phyloP scores from a whole-genome alignment of 768 basidiomycete species.

The Kondoa malvinella region DNA sequence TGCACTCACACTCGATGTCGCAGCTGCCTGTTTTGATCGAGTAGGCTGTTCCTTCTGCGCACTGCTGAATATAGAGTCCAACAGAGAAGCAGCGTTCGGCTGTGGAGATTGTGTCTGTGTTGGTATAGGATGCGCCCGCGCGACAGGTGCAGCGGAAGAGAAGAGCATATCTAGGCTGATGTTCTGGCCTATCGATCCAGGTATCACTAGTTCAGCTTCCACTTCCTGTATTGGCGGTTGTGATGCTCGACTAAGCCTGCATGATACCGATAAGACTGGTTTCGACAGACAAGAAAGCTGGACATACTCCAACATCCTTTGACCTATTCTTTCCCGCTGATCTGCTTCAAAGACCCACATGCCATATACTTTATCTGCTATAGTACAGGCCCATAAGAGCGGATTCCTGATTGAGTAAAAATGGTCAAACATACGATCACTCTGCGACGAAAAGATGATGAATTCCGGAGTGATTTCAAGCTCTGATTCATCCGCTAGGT shows the following conservation, averaged over 20 bases:
- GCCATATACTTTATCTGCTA: conserved; percentile 22
- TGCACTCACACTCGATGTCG: too few relatives aligned
- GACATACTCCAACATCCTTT: conserved; percentile 22
- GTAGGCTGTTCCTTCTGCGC: neutral
- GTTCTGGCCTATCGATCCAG: conserved; percentile 15
- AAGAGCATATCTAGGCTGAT: conserved; percentile 26
- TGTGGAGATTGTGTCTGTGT: neutral
- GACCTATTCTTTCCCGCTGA: conserved; percentile 19
- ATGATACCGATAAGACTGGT: neutral
- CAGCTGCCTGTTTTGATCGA: too few relatives aligned
- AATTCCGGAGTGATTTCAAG: conserved; percentile 21
- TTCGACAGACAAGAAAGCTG: neutral
- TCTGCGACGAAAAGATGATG: conserved; percentile 19
- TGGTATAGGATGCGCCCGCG: neutral
- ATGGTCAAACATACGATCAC: conserved; percentile 4
- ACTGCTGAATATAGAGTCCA: conserved; percentile 9
- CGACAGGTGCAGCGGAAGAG: neutral
- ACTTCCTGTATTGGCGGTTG: neutral
- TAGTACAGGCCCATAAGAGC: neutral
- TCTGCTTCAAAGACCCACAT: conserved; percentile 27
- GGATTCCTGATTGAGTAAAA: neutral
- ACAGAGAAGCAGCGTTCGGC: neutral
- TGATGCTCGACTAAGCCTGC: neutral
- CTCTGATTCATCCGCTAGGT: conserved; percentile 21
- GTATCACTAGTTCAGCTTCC: neutral